Evolutionary conservation across 2,329 filamentous ascomycete species (phyloP), one percentile per base, ranked within the genome.

Genomic region (Cladorrhinum sp.): DNA sequence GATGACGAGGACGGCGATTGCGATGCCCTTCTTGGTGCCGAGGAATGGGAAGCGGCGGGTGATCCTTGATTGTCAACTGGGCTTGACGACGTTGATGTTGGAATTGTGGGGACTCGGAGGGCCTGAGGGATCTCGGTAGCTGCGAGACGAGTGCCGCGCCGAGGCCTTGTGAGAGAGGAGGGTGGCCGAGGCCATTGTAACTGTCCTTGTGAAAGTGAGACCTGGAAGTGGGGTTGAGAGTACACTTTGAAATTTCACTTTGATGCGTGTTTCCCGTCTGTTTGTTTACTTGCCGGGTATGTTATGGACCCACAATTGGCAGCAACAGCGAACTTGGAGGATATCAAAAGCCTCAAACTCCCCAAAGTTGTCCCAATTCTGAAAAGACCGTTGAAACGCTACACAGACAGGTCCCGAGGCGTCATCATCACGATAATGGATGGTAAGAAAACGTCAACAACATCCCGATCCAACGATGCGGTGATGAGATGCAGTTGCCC

Each of bases 1-100:
- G 4, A 70, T 20, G 21, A 65, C 67, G 54, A 62, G 58, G 24
- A 71, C 65, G 2, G 68, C 30, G 14, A 73, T 53, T 14, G 66
- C 67, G 20, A 73, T 62, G 63, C 73, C 70, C 26, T 68, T 69
- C 55, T 68, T 73, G 4, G 66, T 72, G 36, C 62, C 58, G 50
- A 74, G 65, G 55, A 71, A 74, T 24, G 72, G 69, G 28, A 70
- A 64, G 50, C 66, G 67, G 21, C 63, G 62, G 42, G 68, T 66
- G 5, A 69, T 49, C 63, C 65, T 66, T 63, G 70, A 68, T 66
- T 62, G 73, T 70, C 63, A 72, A 65, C 62, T 67, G 61, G 49
- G 36, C 10, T 30, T 58, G 18, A 48, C 5, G 67, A 50, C 63
- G 66, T 21, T 59, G 64, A 16, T 64, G 57, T 24, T 21, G 57